A percentile compares a stretch with the other conserved stretches of the same genome.
Evolutionary conservation across 345 rosid species (phyloP).

Genomic region (Eucalyptus marginata): DNA sequence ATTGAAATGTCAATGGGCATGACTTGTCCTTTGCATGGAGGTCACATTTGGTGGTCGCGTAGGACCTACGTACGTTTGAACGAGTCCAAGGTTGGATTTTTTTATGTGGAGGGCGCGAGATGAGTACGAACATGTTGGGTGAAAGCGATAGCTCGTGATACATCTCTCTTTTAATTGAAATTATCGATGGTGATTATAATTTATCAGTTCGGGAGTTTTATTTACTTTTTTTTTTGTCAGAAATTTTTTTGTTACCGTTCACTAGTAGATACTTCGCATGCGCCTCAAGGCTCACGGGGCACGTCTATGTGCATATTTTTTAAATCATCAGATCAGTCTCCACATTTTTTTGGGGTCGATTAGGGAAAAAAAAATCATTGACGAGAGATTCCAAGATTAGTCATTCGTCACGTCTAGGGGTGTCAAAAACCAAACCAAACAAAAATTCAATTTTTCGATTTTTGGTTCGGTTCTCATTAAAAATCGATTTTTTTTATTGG

Average conservation of each 20-base stretch:
- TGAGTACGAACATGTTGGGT: neutral
- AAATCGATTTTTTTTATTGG: too few species aligned
- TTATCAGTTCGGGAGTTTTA: neutral
- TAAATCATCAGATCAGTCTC: rapidly evolving
- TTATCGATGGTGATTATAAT: neutral
- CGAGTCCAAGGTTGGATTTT: neutral
- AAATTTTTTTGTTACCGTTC: neutral
- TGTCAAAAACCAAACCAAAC: too few species aligned
- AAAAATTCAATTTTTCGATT: too few species aligned
- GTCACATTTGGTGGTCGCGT: neutral
- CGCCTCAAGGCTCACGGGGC: rapidly evolving
- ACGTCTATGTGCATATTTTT: neutral
- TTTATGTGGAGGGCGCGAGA: neutral
- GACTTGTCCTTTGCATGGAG: neutral
- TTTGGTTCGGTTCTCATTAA: too few species aligned
- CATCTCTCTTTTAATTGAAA: neutral
- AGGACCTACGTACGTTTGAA: neutral
- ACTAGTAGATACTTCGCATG: neutral
- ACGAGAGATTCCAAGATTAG: neutral
- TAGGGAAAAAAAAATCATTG: neutral
- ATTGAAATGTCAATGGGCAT: neutral
- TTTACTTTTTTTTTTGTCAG: too few species aligned
- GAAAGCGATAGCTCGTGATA: neutral
- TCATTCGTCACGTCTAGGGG: rapidly evolving
- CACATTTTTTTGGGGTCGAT: neutral